Evolutionary conservation across 106 monocot genomes (phyloP).

Genomic region (Narthecium ossifragum): DNA sequence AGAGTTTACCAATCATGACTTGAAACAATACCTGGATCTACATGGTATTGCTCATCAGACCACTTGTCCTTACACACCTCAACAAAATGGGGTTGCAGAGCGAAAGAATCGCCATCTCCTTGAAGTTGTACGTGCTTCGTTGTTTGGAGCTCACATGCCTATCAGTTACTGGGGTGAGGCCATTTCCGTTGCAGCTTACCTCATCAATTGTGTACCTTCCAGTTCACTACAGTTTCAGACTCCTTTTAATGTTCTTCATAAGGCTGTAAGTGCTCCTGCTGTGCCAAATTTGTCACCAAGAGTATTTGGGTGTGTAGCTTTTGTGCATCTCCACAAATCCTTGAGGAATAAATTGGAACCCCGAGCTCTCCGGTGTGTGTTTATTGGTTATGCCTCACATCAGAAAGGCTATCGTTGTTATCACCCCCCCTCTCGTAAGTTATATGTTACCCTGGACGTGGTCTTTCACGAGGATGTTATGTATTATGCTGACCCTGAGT

Average conservation of each 20-base stretch:
- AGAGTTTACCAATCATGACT: background rate
- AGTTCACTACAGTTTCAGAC: background rate
- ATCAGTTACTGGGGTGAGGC: background rate
- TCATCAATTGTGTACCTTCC: no score
- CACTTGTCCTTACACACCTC: conserved; percentile 2
- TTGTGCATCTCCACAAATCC: background rate
- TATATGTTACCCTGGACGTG: no score
- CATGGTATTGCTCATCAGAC: conserved; percentile 7
- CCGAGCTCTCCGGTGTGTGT: background rate
- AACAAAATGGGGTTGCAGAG: conserved; percentile 7
- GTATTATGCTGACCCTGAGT: no score
- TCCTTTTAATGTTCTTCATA: background rate
- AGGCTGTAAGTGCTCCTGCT: no score
- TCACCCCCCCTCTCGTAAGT: no score
- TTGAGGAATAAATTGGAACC: background rate
- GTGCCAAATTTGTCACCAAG: background rate
- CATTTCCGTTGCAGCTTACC: background rate
- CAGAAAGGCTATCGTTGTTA: no score
- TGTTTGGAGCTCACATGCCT: background rate
- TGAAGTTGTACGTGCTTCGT: background rate
- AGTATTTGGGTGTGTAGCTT: conserved; percentile 6
- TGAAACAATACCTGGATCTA: background rate
- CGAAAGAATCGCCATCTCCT: conserved; percentile 1
- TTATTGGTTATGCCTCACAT: no score
- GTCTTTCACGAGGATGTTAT: no score